Conservation (phyloP, 305 asterid species). For the Rubia balearica region DNA sequence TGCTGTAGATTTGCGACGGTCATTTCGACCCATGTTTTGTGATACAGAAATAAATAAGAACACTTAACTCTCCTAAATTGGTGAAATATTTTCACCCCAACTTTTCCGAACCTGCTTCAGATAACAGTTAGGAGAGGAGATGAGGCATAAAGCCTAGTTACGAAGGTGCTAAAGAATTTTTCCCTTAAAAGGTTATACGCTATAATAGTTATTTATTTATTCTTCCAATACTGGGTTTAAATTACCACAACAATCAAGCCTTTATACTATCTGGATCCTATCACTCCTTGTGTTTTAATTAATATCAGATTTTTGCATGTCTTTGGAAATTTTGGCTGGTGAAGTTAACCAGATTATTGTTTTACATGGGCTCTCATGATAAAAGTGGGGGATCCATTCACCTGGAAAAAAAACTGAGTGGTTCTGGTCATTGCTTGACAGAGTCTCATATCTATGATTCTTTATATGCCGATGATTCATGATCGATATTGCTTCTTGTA, state of each 20-base stretch:
- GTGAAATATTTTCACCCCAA: not conserved
- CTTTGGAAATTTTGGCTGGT: not conserved
- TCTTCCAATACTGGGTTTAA: not conserved
- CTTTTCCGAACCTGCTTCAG: not conserved
- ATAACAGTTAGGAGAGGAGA: not conserved
- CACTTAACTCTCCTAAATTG: not conserved
- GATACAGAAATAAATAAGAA: not conserved
- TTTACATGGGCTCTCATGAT: not conserved
- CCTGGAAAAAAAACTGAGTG: not conserved
- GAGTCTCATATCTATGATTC: not conserved
- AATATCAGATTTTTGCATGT: not conserved
- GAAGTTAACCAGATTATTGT: not conserved
- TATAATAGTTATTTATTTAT: not conserved
- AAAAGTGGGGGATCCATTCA: not conserved
- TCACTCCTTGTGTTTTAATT: not conserved
- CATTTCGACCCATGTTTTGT: not conserved
- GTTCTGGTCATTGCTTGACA: not conserved
- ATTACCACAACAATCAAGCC: not conserved
- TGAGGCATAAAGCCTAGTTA: not conserved
- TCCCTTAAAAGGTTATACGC: not conserved
- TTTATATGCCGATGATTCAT: not conserved
- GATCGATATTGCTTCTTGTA: conserved; percentile 2
- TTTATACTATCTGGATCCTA: not conserved
- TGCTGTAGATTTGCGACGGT: not conserved
- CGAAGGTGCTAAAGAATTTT: not conserved